Conservation (phyloP, 2,329 filamentous ascomycete species). For the Fusarium chuoi region DNA sequence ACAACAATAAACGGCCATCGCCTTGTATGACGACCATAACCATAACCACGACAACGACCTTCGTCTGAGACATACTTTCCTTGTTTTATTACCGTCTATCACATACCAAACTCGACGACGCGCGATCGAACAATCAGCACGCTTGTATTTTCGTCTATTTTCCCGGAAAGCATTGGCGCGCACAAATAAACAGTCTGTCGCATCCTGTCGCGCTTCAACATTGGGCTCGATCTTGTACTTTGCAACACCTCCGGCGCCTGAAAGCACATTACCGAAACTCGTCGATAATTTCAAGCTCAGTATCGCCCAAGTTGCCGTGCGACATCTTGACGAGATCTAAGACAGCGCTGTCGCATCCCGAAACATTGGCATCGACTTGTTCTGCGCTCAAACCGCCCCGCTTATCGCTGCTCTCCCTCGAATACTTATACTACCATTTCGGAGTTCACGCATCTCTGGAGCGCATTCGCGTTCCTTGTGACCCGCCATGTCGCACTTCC, state of each 20-base stretch:
- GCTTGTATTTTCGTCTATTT: conserved; percentile 15
- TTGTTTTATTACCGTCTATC: conserved; percentile 1
- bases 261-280: conserved; percentile 9
- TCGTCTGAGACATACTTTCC: conserved; percentile 12
- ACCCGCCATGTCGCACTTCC: conserved; percentile 57
- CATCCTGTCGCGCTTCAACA: conserved; percentile 10
- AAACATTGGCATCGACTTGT: conserved; percentile 34
- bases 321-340: conserved; percentile 32
- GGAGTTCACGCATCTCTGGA: conserved; percentile 18
- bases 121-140: conserved; percentile 5
- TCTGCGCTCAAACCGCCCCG: conserved; percentile 20
- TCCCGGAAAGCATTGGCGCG: conserved; percentile 13
- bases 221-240: neutral
- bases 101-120: conserved; percentile 15
- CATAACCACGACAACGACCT: conserved; percentile 12
- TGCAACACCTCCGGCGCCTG: neutral
- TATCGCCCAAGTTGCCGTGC: conserved; percentile 7
- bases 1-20: conserved; percentile 24
- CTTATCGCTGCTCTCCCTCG: conserved; percentile 7
- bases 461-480: conserved; percentile 38
- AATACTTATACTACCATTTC: conserved; percentile 24
- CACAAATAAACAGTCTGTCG: conserved; percentile 20
- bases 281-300: conserved; percentile 9
- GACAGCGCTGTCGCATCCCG: conserved; percentile 40
- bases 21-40: conserved; percentile 18